A percentile compares a stretch with the other conserved stretches of the same genome.
These are phyloP conservation scores for Leishmania amazonensis DNA, from an alignment of 208 protist genomes.

Conservation along the genomic window DNA sequence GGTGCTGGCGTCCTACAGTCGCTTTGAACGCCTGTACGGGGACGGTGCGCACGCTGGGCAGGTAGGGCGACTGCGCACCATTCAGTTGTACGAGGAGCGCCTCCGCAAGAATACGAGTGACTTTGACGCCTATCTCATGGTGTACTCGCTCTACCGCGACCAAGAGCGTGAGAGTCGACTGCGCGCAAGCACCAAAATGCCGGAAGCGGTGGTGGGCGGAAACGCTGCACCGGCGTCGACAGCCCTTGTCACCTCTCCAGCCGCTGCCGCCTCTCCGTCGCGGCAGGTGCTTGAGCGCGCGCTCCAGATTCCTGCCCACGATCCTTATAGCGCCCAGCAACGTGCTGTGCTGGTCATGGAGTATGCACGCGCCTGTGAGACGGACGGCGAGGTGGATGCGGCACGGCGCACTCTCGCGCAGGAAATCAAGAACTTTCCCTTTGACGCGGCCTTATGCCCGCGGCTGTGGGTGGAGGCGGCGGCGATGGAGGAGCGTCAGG, in stretches of 20 bases:
- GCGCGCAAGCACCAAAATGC: not conserved
- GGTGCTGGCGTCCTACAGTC: slow-evolving; percentile 63
- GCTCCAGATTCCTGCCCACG: slow-evolving; percentile 28
- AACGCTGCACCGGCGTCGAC: not conserved
- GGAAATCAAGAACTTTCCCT: slow-evolving; percentile 78
- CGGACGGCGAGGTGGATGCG: slow-evolving; percentile 29
- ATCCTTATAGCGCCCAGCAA: slow-evolving; percentile 57
- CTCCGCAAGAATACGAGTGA: slow-evolving; percentile 53
- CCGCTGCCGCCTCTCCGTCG: not conserved
- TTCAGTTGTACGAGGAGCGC: slow-evolving; percentile 64
- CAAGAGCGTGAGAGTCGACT: slow-evolving; percentile 22
- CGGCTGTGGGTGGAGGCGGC: slow-evolving; percentile 83
- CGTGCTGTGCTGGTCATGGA: slow-evolving; percentile 75
- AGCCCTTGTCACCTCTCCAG: not conserved
- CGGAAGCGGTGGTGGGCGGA: not conserved
- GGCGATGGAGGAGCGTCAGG: slow-evolving; percentile 66
- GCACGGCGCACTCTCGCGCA: slow-evolving; percentile 55
- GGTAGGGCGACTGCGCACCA: slow-evolving; percentile 40
- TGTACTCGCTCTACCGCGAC: slow-evolving; percentile 73
- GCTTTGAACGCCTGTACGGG: slow-evolving; percentile 65
- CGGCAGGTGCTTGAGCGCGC: slow-evolving; percentile 24
- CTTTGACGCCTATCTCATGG: slow-evolving; percentile 70
- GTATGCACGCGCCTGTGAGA: slow-evolving; percentile 54
- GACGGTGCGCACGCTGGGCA: slow-evolving; percentile 41
- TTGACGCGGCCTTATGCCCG: slow-evolving; percentile 59